Evolutionary conservation across 2,329 filamentous ascomycete species (phyloP).

Genomic region (Fusarium pseudonygamai): DNA sequence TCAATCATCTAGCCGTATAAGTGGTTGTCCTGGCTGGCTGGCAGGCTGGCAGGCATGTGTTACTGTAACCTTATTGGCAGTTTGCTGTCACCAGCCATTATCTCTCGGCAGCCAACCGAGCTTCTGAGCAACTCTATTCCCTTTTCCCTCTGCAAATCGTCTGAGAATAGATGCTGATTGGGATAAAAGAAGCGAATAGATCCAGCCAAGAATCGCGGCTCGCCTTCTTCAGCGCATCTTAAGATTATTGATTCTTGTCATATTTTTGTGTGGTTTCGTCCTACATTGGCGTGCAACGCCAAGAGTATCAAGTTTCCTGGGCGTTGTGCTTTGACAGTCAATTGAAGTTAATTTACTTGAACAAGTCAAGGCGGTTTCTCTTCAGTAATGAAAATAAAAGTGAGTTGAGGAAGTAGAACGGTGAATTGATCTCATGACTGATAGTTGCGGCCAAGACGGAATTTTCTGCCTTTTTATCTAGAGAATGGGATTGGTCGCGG

Average conservation of each 20-base stretch:
- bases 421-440: slow-evolving; percentile 7
- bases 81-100: slow-evolving; percentile 7
- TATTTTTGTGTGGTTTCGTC: slow-evolving; percentile 23
- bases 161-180: slow-evolving; percentile 16
- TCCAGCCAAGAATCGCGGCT: slow-evolving; percentile 24
- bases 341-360: not conserved
- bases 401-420: not conserved
- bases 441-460: slow-evolving; percentile 16
- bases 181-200: slow-evolving; percentile 28
- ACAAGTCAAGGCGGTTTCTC: not conserved
- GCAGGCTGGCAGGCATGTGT: slow-evolving; percentile 16
- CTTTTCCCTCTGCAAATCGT: slow-evolving; percentile 1
- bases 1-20: slow-evolving; percentile 9
- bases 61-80: slow-evolving; percentile 32
- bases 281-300: slow-evolving; percentile 36
- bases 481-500: slow-evolving; percentile 1
- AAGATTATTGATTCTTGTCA: slow-evolving; percentile 20
- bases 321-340: slow-evolving; percentile 19
- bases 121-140: slow-evolving; percentile 12
- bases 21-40: slow-evolving; percentile 3
- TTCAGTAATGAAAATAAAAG: not conserved
- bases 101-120: slow-evolving; percentile 16
- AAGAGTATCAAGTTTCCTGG: slow-evolving; percentile 25
- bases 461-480: slow-evolving; percentile 16
- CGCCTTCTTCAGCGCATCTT: not conserved